Base-by-base conservation (phyloP, 2,329 filamentous ascomycete genomes). In the Aspergillus texensis region DNA sequence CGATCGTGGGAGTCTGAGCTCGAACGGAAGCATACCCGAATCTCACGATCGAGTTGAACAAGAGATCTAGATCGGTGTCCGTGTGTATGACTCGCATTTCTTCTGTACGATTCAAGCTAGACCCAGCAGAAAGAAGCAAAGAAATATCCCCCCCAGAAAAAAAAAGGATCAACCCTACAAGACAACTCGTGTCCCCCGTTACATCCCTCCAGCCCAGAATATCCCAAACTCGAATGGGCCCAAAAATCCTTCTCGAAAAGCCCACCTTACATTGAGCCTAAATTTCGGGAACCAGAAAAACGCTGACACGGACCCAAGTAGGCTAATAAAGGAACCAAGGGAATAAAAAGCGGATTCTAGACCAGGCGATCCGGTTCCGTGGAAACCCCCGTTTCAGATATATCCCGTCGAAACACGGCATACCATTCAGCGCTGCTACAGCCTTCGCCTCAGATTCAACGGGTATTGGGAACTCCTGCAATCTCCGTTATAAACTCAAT, bases 391-490 rank as follows among this genome's bases (percentile, higher is more conserved):
- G 52, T 55, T 55, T 55, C 52, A 39, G 32, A 55, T 39, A 52
- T 39, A 36, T 55, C 52, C 52, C 34, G 32, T 52, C 52, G 52
- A 55, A 55, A 55, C 52, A 12, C 48, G 48, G 48, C 48, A 52
- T 52, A 19, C 48, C 48, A 21, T 32, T 6, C 48, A 52, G 28
- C 16, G 48, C 48, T 52, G 48, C 48, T 32, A 52, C 52, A 9
- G 34, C n/a, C 6, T 34, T 36, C 34, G 32, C 52, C n/a, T 55
- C 52, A 55, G 11, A 54, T 54, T 21, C 32, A 36, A 8, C 30
- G n/a, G 19, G 9, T 55, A 55, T 55, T 4, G 28, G 19, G 34
- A 34, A 4, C 48, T 19, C 48, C 48, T 52, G 28, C 28, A 52
- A 52, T 52, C 48, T 52, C 48, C 28, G 28, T 34, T 52, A 6